Base-by-base conservation (phyloP, 345 rosid genomes). In the Ricinus communis region DNA sequence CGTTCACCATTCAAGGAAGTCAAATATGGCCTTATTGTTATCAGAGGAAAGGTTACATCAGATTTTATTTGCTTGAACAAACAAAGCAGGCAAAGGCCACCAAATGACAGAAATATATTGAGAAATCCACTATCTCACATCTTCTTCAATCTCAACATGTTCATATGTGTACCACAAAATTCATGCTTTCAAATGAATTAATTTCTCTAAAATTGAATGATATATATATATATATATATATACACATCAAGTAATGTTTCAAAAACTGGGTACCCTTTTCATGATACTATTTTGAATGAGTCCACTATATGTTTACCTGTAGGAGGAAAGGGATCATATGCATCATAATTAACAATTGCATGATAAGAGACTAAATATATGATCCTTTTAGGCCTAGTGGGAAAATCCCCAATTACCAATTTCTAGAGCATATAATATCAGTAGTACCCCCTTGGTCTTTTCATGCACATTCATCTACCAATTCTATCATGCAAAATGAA, bases 11-110 rank as follows among this genome's bases (percentile, higher is more conserved):
- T 41, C 18, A 62, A 4, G 47, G 49, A 40, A 66, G 45, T 66
- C 70, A 66, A 66, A 31, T 31, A 9, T 18, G 43, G n/a, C 15
- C 12, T 25, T 18, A 15, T n/a, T n/a, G 8, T 13, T 11, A 11
- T 27, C 38, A 8, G 57, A 28, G 27, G 45, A 56, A 43, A 58
- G 43, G 65, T 58, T 16, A 24, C 69, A 67, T 77, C 52, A 70
- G 16, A 58, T 28, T 62, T 54, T 47, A 71, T 25, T 28, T 19
- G 41, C 56, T 16, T n/a, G 24, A 60, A 27, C 16, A 71, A 70
- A 43, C 28, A 47, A 51, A 59, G 28, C 64, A 70, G 72, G 65
- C 59, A 67, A 58, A 60, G 54, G 66, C 50, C 72, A 68, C 54
- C 76, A 62, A 38, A 62, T 27, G 51, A 62, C 25, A 52, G 59